These are phyloP conservation scores for Paecilomyces niveus DNA, from an alignment of 2,329 filamentous ascomycete genomes.

Conservation along the genomic window DNA sequence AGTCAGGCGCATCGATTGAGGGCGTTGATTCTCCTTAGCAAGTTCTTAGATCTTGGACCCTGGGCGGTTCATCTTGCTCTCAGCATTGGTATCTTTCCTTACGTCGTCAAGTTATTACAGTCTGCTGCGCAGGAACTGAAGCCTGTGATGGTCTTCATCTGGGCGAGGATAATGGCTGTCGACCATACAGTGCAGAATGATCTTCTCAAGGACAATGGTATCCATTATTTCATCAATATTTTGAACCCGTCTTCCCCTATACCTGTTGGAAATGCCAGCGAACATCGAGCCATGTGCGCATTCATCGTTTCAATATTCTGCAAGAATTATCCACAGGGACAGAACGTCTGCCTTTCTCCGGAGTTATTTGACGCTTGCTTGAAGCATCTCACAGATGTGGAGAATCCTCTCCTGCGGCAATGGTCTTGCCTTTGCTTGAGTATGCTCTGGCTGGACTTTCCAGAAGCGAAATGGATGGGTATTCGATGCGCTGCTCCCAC, in stretches of 20 bases:
- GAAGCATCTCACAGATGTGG: slow-evolving; percentile 71
- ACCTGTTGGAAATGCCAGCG: slow-evolving; percentile 78
- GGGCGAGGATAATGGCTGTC: slow-evolving; percentile 91
- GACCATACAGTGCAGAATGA: slow-evolving; percentile 91
- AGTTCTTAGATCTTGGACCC: slow-evolving; percentile 89
- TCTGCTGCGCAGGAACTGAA: slow-evolving; percentile 92
- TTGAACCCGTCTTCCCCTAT: slow-evolving; percentile 77
- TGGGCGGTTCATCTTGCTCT: slow-evolving; percentile 98
- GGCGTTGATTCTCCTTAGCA: slow-evolving; percentile 82
- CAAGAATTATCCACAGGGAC: slow-evolving; percentile 86
- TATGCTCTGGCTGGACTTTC: slow-evolving; percentile 84
- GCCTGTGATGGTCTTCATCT: slow-evolving; percentile 99
- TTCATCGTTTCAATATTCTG: slow-evolving; percentile 97
- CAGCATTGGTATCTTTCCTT: slow-evolving; percentile 97
- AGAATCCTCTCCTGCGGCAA: slow-evolving; percentile 82
- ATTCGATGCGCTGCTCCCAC: slow-evolving; percentile 80
- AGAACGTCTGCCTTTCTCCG: slow-evolving; percentile 81
- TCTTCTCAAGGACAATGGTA: slow-evolving; percentile 92
- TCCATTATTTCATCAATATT: slow-evolving; percentile 92
- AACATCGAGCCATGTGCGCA: slow-evolving; percentile 97
- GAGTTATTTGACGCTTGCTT: slow-evolving; percentile 88
- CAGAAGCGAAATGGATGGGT: slow-evolving; percentile 93
- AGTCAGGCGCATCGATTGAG: slow-evolving; percentile 91
- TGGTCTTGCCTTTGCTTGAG: slow-evolving; percentile 96
- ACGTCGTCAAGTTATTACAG: slow-evolving; percentile 93